Evolutionary conservation across 2,329 filamentous ascomycete genomes (phyloP), one percentile per base, ranked within the genome.

Genomic region (Fusarium sp.): DNA sequence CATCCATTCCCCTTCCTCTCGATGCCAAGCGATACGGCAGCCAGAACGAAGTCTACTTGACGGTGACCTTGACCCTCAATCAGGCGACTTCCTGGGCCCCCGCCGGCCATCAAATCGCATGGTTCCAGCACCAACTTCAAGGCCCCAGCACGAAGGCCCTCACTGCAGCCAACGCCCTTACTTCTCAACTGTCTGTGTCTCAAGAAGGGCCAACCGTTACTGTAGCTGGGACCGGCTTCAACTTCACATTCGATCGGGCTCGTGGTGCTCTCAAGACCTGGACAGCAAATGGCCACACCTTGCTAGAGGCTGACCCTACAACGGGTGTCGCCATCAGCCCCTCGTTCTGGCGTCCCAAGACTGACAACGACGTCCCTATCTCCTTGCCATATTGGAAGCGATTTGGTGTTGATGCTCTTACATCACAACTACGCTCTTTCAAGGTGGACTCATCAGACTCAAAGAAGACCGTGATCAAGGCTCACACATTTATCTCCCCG

Each of bases 261-360:
- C 80, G 84, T 3, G 88, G 87, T 4, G 78, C 81, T 50, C 73
- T 88, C 22, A 85, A 80, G 58, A 77, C 71, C 27, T 87, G 87
- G 88, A 75, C 78, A 3, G 78, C 81, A 20, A 77, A 81, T 45
- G 79, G 80, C 62, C 71, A 79, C 37, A 58, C 80, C 0, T 69
- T 88, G 0, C 78, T 88, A 12, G 81, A 76, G 9, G 59, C 76
- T 1, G 80, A 84, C 57, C 81, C 85, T 1, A 78, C 70, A 38
- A 82, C 81, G 4, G 74, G 80, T 9, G 80, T 81, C 4, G 85
- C 84, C 25, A 79, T 86, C 17, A 75, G 80, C 10, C 85, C 88
- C 2, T 83, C 85, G 7, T 89, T 93, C 81, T 93, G 90, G 87
- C 89, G 91, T 6, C 89, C 91, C 0, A 86, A 87, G 15, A 93